Evolutionary conservation across 2,329 filamentous ascomycete genomes (phyloP).

Genomic region (Fusarium denticulatum): DNA sequence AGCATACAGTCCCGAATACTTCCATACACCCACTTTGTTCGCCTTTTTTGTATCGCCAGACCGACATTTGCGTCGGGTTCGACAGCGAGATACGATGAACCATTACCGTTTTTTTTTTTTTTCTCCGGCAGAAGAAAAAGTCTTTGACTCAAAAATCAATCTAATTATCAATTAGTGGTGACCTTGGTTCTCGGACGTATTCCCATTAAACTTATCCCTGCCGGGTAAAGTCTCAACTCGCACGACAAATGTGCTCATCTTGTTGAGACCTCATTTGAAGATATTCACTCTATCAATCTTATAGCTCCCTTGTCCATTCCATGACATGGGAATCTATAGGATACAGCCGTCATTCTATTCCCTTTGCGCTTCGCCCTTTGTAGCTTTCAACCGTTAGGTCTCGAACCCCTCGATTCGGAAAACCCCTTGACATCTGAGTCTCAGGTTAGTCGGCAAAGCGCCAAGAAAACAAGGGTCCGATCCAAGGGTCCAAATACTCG

Average conservation of each 20-base stretch:
- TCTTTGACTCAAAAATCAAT: not conserved
- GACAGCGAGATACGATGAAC: slow-evolving; percentile 5
- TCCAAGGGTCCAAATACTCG: slow-evolving; percentile 19
- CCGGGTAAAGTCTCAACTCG: slow-evolving; percentile 6
- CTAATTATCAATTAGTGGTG: not conserved
- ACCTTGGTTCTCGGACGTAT: slow-evolving; percentile 22
- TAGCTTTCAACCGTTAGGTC: slow-evolving; percentile 11
- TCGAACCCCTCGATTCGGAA: slow-evolving; percentile 21
- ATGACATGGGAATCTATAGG: slow-evolving; percentile 40
- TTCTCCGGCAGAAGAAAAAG: slow-evolving; percentile 13
- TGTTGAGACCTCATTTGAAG: slow-evolving; percentile 6
- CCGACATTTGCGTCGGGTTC: slow-evolving; percentile 38
- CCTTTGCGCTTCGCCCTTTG: slow-evolving; percentile 28
- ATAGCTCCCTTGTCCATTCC: slow-evolving; percentile 13
- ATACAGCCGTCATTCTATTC: slow-evolving; percentile 20
- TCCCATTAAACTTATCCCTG: not conserved
- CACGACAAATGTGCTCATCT: slow-evolving; percentile 12
- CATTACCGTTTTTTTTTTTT: slow-evolving; percentile 14
- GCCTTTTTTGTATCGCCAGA: slow-evolving; percentile 32
- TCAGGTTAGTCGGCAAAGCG: slow-evolving; percentile 40
- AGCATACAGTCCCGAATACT: slow-evolving; percentile 21
- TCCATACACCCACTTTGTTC: slow-evolving; percentile 32
- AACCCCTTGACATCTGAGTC: slow-evolving; percentile 33
- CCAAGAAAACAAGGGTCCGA: slow-evolving; percentile 21
- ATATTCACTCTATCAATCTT: not conserved